Evolutionary conservation across 768 basidiomycete genomes (phyloP).

Genomic region (Tricholoma matsutake): DNA sequence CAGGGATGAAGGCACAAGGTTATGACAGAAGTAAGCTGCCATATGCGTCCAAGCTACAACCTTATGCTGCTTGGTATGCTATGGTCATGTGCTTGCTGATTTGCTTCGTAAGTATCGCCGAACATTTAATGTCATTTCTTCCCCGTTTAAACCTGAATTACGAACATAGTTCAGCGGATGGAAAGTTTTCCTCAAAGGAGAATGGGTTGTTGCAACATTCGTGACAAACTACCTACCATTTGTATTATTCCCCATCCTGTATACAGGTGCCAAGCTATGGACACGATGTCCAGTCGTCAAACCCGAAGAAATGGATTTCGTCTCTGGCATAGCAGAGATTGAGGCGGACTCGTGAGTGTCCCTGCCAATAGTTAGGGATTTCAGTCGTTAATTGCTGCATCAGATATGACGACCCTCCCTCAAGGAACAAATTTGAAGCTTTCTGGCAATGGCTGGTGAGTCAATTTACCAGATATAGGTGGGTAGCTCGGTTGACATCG

Average conservation of each 20-base stretch:
- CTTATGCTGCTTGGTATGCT: conserved; percentile 68
- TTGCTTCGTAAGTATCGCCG: conserved; percentile 52
- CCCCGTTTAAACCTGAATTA: not conserved
- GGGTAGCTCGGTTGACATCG: not conserved
- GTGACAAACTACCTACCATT: conserved; percentile 81
- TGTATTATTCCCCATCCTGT: conserved; percentile 73
- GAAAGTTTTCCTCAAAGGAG: conserved; percentile 38
- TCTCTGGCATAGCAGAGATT: conserved; percentile 64
- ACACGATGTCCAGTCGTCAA: conserved; percentile 44
- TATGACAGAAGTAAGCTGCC: conserved; percentile 70
- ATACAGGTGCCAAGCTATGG: conserved; percentile 53
- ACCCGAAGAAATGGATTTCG: conserved; percentile 81
- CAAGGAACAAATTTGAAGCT: conserved; percentile 61
- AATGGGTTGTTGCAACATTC: conserved; percentile 58
- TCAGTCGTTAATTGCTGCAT: conserved; percentile 1
- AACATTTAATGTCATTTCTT: not conserved
- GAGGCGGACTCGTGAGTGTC: conserved; percentile 55
- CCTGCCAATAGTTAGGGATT: not conserved
- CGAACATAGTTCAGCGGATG: conserved; percentile 41
- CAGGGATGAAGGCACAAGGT: conserved; percentile 80
- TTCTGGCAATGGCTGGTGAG: conserved; percentile 82
- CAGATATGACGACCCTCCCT: conserved; percentile 67
- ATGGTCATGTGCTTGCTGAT: conserved; percentile 43
- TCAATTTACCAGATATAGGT: conserved; percentile 11
- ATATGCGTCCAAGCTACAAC: conserved; percentile 63